These are phyloP conservation scores for Lactarius pseudohatsudake DNA, from an alignment of 768 basidiomycete species.

Conservation along the genomic window DNA sequence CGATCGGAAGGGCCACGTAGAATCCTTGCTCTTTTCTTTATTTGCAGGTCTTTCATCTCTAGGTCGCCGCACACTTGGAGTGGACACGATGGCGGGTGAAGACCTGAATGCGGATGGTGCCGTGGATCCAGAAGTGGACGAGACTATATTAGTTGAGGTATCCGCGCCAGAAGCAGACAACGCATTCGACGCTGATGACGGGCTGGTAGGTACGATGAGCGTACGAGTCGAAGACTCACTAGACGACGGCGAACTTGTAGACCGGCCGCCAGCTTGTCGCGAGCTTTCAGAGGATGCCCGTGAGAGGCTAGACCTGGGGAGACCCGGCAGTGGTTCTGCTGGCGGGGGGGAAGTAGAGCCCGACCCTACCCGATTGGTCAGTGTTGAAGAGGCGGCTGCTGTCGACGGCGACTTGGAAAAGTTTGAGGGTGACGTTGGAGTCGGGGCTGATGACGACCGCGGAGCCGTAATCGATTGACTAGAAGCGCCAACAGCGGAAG, in stretches of 20 bases:
- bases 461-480: constrained; percentile 14
- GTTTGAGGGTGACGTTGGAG: constrained; percentile 22
- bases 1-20: constrained; percentile 19
- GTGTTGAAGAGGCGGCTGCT: constrained; percentile 6
- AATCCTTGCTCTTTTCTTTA: constrained; percentile 21
- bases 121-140: constrained; percentile 4
- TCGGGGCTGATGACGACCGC: constrained; percentile 5
- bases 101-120: constrained; percentile 10
- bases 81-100: not conserved
- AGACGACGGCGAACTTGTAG: constrained; percentile 21
- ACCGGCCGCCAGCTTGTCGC: constrained; percentile 4
- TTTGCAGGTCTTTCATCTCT: constrained; percentile 2
- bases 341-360: constrained; percentile 12
- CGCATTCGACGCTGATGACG: constrained; percentile 9
- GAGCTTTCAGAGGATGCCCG: constrained; percentile 18
- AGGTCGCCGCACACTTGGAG: constrained; percentile 3
- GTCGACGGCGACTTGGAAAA: constrained; percentile 25
- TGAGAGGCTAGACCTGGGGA: constrained; percentile 17
- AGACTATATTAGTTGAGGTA: constrained; percentile 1
- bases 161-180: constrained; percentile 9
- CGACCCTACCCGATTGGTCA: constrained; percentile 12
- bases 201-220: constrained; percentile 12
- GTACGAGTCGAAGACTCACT: constrained; percentile 25
- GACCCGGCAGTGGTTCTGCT: constrained; percentile 11
- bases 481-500: constrained; percentile 8